Evolutionary conservation across 1,284 basidiomycete genomes (phyloP), one percentile per base, ranked within the genome.

Genomic region (Farysia itapuensis): DNA sequence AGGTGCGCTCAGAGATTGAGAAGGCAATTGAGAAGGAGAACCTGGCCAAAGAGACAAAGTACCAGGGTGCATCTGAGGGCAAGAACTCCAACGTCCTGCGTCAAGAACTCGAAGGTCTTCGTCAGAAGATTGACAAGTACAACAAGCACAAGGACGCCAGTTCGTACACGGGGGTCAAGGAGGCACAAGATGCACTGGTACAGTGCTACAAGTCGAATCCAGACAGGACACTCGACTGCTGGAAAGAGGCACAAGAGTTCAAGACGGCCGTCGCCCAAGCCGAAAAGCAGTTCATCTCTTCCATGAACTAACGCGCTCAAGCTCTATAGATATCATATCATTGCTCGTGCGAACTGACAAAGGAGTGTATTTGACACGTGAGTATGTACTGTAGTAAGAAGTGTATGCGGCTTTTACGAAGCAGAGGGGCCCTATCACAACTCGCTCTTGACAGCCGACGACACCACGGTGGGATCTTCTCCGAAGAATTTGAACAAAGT

Each of bases 201-300:
- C 79, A 81, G 33, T 91, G 89, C 75, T 90, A 89, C 79, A 82
- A 77, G 89, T 87, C 80, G 52, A 82, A 89, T 67, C 74, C 79
- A 5, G 78, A 78, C 0, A 82, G 81, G 5, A 80, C 88, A 18
- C 77, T 91, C 31, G 83, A 90, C 60, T 91, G 89, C 77, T 88
- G 85, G 85, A 81, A 80, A 52, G 83, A 89, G 69, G 87, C 89
- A 4, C 77, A 79, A n/a, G 81, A 80, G 16, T 91, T 91, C 79
- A 89, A 85, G 70, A 70, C 79, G 23, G 82, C 86, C 1, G 86
- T 90, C 14, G 81, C 82, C 11, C 78, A 81, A 39, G 79, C 87
- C 66, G 89, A 91, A 76, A 79, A 82, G 75, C 26, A 60, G 43
- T 60, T 60, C 21, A 60, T 60, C 31, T 31, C 51, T 29, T 42